Evolutionary conservation across 768 basidiomycete species (phyloP), one percentile per base, ranked within the genome.

Genomic region (Plicaturopsis crispa): DNA sequence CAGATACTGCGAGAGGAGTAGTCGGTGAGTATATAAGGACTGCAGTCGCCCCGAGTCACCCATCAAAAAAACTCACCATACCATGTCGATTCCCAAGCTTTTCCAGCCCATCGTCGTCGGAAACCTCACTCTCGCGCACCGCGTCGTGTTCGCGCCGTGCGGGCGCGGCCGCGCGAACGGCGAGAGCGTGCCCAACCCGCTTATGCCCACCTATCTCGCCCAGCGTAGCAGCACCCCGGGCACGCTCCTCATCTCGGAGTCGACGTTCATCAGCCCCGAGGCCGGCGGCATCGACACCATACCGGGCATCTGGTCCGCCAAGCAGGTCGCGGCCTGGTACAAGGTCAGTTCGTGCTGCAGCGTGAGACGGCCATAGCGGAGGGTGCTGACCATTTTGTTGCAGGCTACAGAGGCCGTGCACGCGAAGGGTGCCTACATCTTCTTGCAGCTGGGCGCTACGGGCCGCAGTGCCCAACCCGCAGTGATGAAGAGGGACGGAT

Each of bases 211-310:
- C 10, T 69, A 67, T 47, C 70, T 70, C 40, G 35, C 45, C 5
- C 69, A 71, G 44, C 62, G 69, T 2, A 57, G 55, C 8, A 54
- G 54, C 19, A 42, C 48, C 1, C 62, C 63, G 66, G 72, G 5
- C 4, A 69, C 65, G 1, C 50, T 76, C 13, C 53, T 71, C 28
- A 60, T 78, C 41, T 51, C 68, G 1, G 74, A 78, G 53, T 75
- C 59, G 0, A 73, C 72, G 3, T 53, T 63, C 37, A 62, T 74
- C 36, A 53, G 53, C 21, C 53, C 21, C 12, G 35, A 43, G 18
- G 53, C 56, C 31, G 35, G 56, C 43, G 43, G 54, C 43, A 32
- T 36, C 55, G 35, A 44, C 6, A 47, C 55, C 42, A 55, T 56
- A 1, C 69, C 67, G 0, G 70, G 65, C 0, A 60, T 67, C 21